phyloP scores from a whole-genome alignment of 2,329 filamentous ascomycete genomes.

The Colletotrichum lini region DNA sequence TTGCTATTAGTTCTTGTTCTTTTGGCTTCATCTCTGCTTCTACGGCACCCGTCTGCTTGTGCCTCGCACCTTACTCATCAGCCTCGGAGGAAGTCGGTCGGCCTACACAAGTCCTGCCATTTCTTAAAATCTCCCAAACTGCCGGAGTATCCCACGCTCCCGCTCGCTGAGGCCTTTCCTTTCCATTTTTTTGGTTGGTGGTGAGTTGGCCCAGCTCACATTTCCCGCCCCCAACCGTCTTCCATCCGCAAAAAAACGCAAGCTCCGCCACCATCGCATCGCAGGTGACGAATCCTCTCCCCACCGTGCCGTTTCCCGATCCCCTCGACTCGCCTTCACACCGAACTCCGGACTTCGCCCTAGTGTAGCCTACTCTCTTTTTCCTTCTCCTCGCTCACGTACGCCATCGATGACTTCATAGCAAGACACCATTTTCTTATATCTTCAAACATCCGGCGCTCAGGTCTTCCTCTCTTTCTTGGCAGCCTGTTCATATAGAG shows the following conservation, averaged over 20 bases:
- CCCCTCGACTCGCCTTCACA: slow-evolving; percentile 1
- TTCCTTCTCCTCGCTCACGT: neutral
- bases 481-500: slow-evolving; percentile 14
- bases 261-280: slow-evolving; percentile 41
- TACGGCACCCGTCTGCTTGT: neutral
- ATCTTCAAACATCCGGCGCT: slow-evolving; percentile 15
- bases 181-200: slow-evolving; percentile 10
- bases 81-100: neutral
- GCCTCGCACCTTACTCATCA: slow-evolving; percentile 29
- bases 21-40: slow-evolving; percentile 16
- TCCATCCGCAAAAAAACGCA: slow-evolving; percentile 24
- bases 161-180: neutral
- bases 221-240: slow-evolving; percentile 19
- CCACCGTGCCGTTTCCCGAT: slow-evolving; percentile 32
- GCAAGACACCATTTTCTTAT: slow-evolving; percentile 23
- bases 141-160: slow-evolving; percentile 12
- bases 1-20: slow-evolving; percentile 6
- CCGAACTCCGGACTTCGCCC: slow-evolving; percentile 15
- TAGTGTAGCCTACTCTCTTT: neutral
- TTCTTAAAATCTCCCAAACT: slow-evolving; percentile 10
- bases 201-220: slow-evolving; percentile 27
- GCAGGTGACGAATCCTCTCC: slow-evolving; percentile 39
- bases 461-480: neutral
- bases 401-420: slow-evolving; percentile 41
- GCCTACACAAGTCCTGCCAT: neutral